Evolutionary conservation across 169 alveolate genomes (phyloP).

Genomic region (Plasmodium blacklocki): DNA sequence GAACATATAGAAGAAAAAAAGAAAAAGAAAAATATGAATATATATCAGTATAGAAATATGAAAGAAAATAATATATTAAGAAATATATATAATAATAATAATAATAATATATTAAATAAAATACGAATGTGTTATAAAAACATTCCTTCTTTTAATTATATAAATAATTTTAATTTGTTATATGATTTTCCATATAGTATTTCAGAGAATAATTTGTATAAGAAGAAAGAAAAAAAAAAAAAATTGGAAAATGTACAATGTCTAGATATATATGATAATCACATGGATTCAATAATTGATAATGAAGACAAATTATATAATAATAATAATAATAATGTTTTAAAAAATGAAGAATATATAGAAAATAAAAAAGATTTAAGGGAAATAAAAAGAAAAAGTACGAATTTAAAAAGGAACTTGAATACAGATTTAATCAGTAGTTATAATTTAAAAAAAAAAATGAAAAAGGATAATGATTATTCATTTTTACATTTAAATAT

Average conservation of each 20-base stretch:
- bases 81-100: too few species aligned
- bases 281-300: background rate
- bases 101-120: too few species aligned
- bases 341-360: background rate
- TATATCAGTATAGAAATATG: too few species aligned
- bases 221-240: background rate
- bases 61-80: too few species aligned
- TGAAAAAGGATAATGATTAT: slow-evolving; percentile 23
- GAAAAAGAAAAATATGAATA: too few species aligned
- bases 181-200: too few species aligned
- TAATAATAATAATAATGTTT: background rate
- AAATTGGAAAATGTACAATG: background rate
- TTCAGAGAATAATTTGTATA: too few species aligned
- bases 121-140: too few species aligned
- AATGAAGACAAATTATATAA: background rate
- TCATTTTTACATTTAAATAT: slow-evolving; percentile 54
- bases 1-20: background rate
- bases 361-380: background rate
- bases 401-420: slow-evolving; percentile 35
- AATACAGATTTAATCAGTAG: slow-evolving; percentile 3
- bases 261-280: background rate
- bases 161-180: too few species aligned
- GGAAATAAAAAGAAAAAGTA: slow-evolving; percentile 8
- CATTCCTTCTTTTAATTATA: too few species aligned
- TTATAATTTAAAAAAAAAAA: slow-evolving; percentile 21